Conservation (phyloP, 805 yeast genomes). For the Candida corydali region DNA sequence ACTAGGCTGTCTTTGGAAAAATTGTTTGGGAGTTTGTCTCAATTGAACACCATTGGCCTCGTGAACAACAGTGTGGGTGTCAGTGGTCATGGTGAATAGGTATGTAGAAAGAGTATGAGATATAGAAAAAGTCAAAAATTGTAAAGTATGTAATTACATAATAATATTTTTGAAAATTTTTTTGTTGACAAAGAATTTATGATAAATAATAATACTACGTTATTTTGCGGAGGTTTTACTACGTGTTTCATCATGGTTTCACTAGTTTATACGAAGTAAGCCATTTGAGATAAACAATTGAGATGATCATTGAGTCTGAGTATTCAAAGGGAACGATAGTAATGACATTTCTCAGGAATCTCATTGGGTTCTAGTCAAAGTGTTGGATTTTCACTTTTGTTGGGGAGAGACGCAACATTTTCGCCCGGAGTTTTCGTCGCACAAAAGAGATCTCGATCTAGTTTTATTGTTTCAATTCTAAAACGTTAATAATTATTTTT, state of each 20-base stretch:
- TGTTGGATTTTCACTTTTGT: neutral
- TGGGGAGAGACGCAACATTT: neutral
- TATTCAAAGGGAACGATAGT: too few relatives aligned
- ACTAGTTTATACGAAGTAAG: too few relatives aligned
- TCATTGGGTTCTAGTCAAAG: neutral
- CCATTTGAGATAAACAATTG: too few relatives aligned
- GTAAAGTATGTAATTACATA: neutral
- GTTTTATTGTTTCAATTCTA: too few relatives aligned
- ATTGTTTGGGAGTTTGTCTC: slow-evolving; percentile 51
- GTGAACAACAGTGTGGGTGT: slow-evolving; percentile 48
- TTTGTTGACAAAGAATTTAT: neutral
- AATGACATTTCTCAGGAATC: too few relatives aligned
- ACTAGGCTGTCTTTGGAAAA: slow-evolving; percentile 56
- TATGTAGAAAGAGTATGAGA: neutral
- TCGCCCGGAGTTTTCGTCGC: neutral
- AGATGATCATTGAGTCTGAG: too few relatives aligned
- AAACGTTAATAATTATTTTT: neutral
- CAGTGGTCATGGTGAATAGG: slow-evolving; percentile 18
- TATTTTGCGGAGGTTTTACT: slow-evolving; percentile 2
- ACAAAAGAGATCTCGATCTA: too few relatives aligned
- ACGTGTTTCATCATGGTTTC: too few relatives aligned
- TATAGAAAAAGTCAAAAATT: neutral
- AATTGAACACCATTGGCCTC: slow-evolving; percentile 52
- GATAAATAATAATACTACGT: neutral
- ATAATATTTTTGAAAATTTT: slow-evolving; percentile 1